Conservation (phyloP, 768 basidiomycete genomes). For the Pseudohyphozyma bogoriensis region DNA sequence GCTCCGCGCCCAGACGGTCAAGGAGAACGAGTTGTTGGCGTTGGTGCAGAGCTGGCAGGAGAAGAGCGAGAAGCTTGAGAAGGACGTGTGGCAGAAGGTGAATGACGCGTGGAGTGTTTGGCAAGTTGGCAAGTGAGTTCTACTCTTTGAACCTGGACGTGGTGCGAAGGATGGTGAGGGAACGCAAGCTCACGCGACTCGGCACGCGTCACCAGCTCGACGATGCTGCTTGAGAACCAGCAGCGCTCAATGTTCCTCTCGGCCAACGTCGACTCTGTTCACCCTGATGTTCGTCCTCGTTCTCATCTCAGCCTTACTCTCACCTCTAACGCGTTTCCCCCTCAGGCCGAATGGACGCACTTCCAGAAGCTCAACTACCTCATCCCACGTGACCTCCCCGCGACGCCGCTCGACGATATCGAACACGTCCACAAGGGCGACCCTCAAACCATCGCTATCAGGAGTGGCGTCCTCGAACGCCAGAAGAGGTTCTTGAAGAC, state of each 20-base stretch:
- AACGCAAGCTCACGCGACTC: not conserved
- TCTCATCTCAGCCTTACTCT: not conserved
- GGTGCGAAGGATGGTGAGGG: not conserved
- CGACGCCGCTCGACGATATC: not conserved
- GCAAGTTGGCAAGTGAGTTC: constrained; percentile 11
- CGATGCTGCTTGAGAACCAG: constrained; percentile 17
- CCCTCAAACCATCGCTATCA: constrained; percentile 4
- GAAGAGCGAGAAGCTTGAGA: constrained; percentile 8
- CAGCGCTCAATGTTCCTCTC: constrained; percentile 26
- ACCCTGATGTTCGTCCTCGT: not conserved
- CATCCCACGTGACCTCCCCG: not conserved
- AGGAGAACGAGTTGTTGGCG: constrained; percentile 19
- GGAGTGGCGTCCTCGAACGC: constrained; percentile 22
- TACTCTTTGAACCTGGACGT: not conserved
- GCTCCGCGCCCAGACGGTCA: constrained; percentile 8
- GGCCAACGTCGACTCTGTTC: constrained; percentile 22
- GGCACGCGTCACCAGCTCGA: constrained; percentile 13
- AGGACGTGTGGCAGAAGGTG: constrained; percentile 9
- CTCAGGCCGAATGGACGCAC: constrained; percentile 24
- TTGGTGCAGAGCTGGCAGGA: constrained; percentile 11
- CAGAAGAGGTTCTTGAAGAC: constrained; percentile 19
- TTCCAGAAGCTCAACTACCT: constrained; percentile 23
- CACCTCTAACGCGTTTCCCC: not conserved
- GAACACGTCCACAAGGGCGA: constrained; percentile 11
- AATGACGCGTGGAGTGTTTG: constrained; percentile 13